Evolutionary conservation across 2,329 filamentous ascomycete species (phyloP).

Genomic region (Fonsecaea monophora): DNA sequence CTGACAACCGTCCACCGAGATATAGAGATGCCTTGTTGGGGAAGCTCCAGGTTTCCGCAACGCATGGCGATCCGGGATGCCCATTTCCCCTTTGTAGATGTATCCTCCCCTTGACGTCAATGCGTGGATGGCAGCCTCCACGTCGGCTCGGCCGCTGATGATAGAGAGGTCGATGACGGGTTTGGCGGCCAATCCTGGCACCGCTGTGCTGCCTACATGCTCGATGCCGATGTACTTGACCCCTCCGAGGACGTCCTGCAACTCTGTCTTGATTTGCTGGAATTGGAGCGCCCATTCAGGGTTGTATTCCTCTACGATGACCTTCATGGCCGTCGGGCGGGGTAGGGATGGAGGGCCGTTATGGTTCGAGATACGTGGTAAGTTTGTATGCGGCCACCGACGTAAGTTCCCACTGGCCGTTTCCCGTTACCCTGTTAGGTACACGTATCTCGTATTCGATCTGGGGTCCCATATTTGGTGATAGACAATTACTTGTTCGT

Average conservation of each 20-base stretch:
- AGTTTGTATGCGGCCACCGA: not conserved
- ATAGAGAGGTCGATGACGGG: conserved; percentile 50
- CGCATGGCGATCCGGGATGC: conserved; percentile 46
- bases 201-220: conserved; percentile 49
- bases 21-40: conserved; percentile 46
- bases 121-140: conserved; percentile 42
- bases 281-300: conserved; percentile 31
- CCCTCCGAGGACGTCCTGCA: conserved; percentile 27
- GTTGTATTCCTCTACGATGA: conserved; percentile 35
- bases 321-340: conserved; percentile 13
- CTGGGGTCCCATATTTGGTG: not conserved
- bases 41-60: conserved; percentile 45
- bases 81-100: conserved; percentile 47
- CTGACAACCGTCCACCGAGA: conserved; percentile 46
- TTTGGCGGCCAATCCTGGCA: conserved; percentile 46
- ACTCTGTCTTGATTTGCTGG: conserved; percentile 30
- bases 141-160: conserved; percentile 41
- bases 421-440: not conserved
- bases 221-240: conserved; percentile 42
- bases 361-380: not conserved
- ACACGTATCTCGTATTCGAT: conserved; percentile 1
- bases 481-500: no score
- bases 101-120: conserved; percentile 46
- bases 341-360: not conserved
- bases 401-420: no score